These are phyloP conservation scores for Trichosporon faecale DNA, from an alignment of 1,284 basidiomycete genomes.

Conservation along the genomic window DNA sequence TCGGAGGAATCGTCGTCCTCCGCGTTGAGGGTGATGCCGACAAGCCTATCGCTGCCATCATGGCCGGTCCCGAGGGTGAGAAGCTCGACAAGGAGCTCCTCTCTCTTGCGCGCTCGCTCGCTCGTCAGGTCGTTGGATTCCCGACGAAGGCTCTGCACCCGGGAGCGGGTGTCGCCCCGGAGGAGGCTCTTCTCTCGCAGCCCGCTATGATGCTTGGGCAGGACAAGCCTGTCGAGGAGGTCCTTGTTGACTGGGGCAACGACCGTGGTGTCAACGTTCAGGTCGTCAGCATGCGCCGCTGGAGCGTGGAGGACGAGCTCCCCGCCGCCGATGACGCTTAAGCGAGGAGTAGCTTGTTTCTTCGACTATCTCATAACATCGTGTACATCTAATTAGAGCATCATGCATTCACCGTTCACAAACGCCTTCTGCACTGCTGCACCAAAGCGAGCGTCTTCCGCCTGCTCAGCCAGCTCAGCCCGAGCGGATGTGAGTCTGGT, in stretches of 20 bases:
- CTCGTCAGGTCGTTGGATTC: slow-evolving; percentile 82
- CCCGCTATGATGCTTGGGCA: slow-evolving; percentile 69
- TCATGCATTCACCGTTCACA: slow-evolving; percentile 6
- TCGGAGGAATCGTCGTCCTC: slow-evolving; percentile 67
- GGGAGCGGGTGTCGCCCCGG: slow-evolving; percentile 46
- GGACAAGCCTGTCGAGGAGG: slow-evolving; percentile 61
- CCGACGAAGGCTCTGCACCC: slow-evolving; percentile 63
- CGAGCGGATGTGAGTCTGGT: no score
- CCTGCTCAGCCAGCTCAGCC: no score
- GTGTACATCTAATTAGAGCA: slow-evolving; percentile 11
- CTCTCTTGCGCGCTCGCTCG: slow-evolving; percentile 70
- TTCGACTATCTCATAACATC: slow-evolving; percentile 7
- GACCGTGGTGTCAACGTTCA: slow-evolving; percentile 54
- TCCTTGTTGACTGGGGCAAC: slow-evolving; percentile 65
- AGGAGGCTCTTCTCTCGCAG: slow-evolving; percentile 69
- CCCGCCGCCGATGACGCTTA: slow-evolving; percentile 2
- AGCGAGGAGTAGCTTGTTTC: background rate
- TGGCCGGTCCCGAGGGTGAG: slow-evolving; percentile 46
- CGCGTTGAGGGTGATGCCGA: slow-evolving; percentile 54
- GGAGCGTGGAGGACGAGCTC: slow-evolving; percentile 42
- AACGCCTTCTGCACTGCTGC: background rate
- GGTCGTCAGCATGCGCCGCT: slow-evolving; percentile 47
- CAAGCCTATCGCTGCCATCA: slow-evolving; percentile 41
- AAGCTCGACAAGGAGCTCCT: slow-evolving; percentile 59
- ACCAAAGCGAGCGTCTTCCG: background rate